phyloP scores from a whole-genome alignment of 495 filamentous ascomycete genomes.

The Neurospora sp. region DNA sequence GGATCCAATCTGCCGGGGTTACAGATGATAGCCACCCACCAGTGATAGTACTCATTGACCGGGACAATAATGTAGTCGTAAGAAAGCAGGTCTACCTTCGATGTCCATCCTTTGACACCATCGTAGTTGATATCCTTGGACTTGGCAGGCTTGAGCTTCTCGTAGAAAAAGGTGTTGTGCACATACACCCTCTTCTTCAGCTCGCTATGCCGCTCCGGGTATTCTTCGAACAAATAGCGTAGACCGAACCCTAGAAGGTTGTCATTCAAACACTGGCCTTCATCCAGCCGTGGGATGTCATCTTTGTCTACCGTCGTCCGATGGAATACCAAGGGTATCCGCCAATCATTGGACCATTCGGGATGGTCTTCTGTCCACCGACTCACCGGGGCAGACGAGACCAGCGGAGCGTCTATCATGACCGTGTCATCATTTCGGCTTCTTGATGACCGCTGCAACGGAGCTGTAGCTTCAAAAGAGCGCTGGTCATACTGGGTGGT shows the following conservation, averaged over 20 bases:
- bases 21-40: constrained; percentile 95
- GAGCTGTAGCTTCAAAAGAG: not conserved
- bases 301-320: constrained; percentile 60
- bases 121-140: constrained; percentile 63
- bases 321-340: constrained; percentile 60
- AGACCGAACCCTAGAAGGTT: constrained; percentile 84
- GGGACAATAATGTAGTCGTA: constrained; percentile 88
- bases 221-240: constrained; percentile 57
- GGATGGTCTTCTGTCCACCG: constrained; percentile 35
- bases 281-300: constrained; percentile 72
- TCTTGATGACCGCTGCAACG: constrained; percentile 1
- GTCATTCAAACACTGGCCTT: constrained; percentile 85
- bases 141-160: constrained; percentile 41
- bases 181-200: constrained; percentile 63
- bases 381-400: not conserved
- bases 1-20: constrained; percentile 56
- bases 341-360: constrained; percentile 34
- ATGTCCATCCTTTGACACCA: constrained; percentile 80
- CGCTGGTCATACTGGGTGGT: not conserved
- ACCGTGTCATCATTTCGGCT: not conserved
- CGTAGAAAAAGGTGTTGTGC: constrained; percentile 88
- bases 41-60: constrained; percentile 78
- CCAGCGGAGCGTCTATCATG: not conserved
- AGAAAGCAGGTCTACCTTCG: constrained; percentile 71
- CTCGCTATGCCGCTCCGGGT: constrained; percentile 44